Base-by-base conservation (phyloP, 768 basidiomycete species). In the Macrolepiota dolichaula region DNA sequence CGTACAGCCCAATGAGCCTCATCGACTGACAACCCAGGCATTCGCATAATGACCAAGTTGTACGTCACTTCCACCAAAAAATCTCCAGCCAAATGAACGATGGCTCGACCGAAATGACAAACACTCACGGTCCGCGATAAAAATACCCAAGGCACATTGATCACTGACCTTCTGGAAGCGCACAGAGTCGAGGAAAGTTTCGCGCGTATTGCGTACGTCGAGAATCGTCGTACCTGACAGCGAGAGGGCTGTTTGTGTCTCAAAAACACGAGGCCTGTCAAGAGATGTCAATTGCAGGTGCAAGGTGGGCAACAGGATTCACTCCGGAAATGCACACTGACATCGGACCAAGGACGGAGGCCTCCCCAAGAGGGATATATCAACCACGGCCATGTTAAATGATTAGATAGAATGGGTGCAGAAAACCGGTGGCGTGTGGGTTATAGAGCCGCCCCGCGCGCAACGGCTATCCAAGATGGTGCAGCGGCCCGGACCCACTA, bases 191-290 rank as follows among this genome's bases (percentile, higher is more conserved):
- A 3, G 46, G 27, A 46, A 49, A 60, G 59, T 60, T 47, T 60
- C 51, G 29, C 59, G 59, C 51, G 27, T 35, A 24, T 60, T 50
- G 13, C 53, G 51, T 46, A 60, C 51, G 44, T 36, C 42, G 51
- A 61, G 53, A 49, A 49, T 61, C 46, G 42, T 37, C 9, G 53
- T 55, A 44, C 53, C 59, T 54, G 27, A 44, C 52, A 13, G 46
- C 25, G 24, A n/a, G 53, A 54, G 32, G 13, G 27, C n/a, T 29
- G 44, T 17, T 47, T 61, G 59, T 47, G 44, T 55, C 59, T 55
- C 42, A 49, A 47, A 40, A 27, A 55, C 59, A 55, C 59, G 59
- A 61, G 59, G 59, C 59, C 59, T 61, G 59, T 61, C 59, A 61
- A 47, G 12, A 52, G 42, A 13, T 52, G 51, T 46, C 46, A 53